Evolutionary conservation across 1,139 yeast species (phyloP), one percentile per base, ranked within the genome.

Genomic region (Torulaspora pretoriensis): DNA sequence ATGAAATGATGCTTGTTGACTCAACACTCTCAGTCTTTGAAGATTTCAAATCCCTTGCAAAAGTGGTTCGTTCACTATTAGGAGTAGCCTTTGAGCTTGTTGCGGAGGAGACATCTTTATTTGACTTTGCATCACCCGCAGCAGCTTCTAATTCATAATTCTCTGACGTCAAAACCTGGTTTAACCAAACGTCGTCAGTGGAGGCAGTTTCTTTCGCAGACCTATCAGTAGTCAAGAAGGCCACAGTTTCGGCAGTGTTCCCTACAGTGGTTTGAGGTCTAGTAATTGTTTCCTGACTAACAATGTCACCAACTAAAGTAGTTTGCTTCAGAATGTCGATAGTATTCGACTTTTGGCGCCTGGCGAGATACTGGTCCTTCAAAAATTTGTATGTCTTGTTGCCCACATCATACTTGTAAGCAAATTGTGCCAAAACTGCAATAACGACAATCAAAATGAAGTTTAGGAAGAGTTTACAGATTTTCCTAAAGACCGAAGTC

Each of bases 401-500:
- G 40, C 75, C 74, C 25, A 73, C 71, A 50, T 73, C 71, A 27
- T 69, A 64, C 41, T 64, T 66, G 61, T 60, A 73, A 16, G 69
- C 59, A 47, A 63, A 59, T 52, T 74, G 76, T 2, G 68, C 60
- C 4, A 64, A 48, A 12, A 66, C 52, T 1, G 74, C 74, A 2
- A 74, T 42, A 2, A 68, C 24, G 1, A 64, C 69, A 33, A 82
- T 63, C 3, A 74, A 57, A 4, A 80, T 46, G 13, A 77, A 72
- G 17, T 81, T 68, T 3, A 75, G 52, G 0, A 76, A 64, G 4
- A 79, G 65, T 49, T 78, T 67, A 33, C 80, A 54, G 2, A 80
- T 8, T 42, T 55, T 57, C 30, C 51, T 50, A 34, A 50, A 42
- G 7, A 51, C 29, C 1, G 83, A 75, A 39, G 70, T 70, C 1